Evolutionary conservation across 2,329 filamentous ascomycete species (phyloP), one percentile per base, ranked within the genome.

Genomic region (Orbilia oligospora): DNA sequence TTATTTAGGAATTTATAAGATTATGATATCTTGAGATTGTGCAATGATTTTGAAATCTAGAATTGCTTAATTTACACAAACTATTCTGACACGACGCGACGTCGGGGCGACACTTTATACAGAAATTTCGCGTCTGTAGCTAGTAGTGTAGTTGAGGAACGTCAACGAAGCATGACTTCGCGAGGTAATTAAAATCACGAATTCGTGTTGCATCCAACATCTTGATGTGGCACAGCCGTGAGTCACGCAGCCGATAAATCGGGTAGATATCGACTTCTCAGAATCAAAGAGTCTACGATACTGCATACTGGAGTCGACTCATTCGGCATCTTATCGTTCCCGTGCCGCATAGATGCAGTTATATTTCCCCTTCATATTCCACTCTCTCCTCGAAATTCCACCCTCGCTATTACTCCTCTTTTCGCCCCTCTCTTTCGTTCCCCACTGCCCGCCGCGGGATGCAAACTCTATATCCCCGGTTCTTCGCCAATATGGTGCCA

Each of bases 401-500:
- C 73, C 73, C 0, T 71, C 73, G 1, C 27, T 77, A 20, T 10
- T 71, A 27, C 67, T 77, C 20, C 49, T 77, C n/a, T 55, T 71
- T 20, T 68, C 67, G 0, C 73, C 73, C 22, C 51, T 71, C 0
- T 77, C 67, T 0, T 71, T 77, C 22, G 30, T 71, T 12, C 73
- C 51, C 2, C 30, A n/a, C 56, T 2, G 10, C 1, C 18, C 9
- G 10, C 20, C 53, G 22, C 30, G 38, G 22, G 36, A 61, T 61
- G 18, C 24, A 36, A 36, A 36, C 18, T n/a, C 38, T n/a, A 44
- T 68, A 3, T 18, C 36, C 9, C 73, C 73, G 0, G 38, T 77
- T 14, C 63, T 77, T 36, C 67, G 73, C 30, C 73, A 77, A 30
- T 77, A 77, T 20, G 73, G 73, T 33, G 73, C 67, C 3, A 53